Evolutionary conservation across 2,329 filamentous ascomycete species (phyloP).

Genomic region (Kalmusia sp.): DNA sequence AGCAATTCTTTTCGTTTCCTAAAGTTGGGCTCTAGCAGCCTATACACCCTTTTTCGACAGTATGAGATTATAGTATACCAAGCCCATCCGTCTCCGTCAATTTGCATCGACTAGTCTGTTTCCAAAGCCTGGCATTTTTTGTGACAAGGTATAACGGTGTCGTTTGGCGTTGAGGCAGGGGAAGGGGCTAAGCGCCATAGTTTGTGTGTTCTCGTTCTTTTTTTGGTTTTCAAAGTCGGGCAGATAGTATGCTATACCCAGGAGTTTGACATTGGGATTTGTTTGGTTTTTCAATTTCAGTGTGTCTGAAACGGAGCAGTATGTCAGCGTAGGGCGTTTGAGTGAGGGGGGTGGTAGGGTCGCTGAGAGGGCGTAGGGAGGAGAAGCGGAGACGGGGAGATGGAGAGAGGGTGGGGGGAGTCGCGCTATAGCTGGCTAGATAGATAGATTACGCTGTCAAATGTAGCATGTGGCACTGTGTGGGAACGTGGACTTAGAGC

Average conservation of each 20-base stretch:
- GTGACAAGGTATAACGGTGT: too few species aligned
- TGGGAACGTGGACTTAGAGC: too few species aligned
- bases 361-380: not conserved
- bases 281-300: not conserved
- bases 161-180: too few species aligned
- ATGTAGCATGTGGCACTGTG: too few species aligned
- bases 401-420: not conserved
- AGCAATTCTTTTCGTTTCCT: constrained; percentile 14
- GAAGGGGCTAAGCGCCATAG: not conserved
- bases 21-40: constrained; percentile 5
- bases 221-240: constrained; percentile 24
- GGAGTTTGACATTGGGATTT: constrained; percentile 1
- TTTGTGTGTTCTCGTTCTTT: constrained; percentile 10
- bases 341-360: too few species aligned
- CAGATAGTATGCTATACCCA: constrained; percentile 37
- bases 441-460: constrained; percentile 3
- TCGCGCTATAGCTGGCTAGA: too few species aligned
- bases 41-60: not conserved
- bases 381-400: not conserved
- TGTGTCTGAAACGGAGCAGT: not conserved
- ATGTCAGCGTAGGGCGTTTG: not conserved
- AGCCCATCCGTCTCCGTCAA: constrained; percentile 5
- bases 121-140: not conserved
- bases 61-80: constrained; percentile 8
- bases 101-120: not conserved